Base-by-base conservation (phyloP, 768 basidiomycete genomes). In the Amanita muscaria region DNA sequence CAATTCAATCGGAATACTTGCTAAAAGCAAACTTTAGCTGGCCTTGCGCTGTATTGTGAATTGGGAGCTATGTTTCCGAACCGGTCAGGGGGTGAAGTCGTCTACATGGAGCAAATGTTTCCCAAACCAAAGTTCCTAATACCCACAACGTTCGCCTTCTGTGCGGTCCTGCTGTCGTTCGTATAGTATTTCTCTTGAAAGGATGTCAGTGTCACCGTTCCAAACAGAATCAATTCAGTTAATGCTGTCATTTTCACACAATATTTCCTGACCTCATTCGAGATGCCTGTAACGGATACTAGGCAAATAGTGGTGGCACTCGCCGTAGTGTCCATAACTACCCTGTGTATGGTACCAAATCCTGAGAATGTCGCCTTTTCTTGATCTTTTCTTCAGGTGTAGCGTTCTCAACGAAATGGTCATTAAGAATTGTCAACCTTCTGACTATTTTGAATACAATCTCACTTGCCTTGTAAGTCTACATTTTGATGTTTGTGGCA, bases 81-180 rank as follows among this genome's bases (percentile, higher is more conserved):
- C n/a, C n/a, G n/a, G n/a, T n/a, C n/a, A n/a, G n/a, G n/a, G n/a
- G n/a, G n/a, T n/a, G n/a, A n/a, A n/a, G n/a, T n/a, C n/a, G n/a
- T n/a, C n/a, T n/a, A n/a, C n/a, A n/a, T n/a, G n/a, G n/a, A 27
- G 4, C 12, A n/a, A 27, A 29, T 40, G 25, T 8, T 3, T 9
- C 24, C 9, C 23, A 15, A n/a, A 9, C 15, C 5, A 14, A 30
- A 18, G 11, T 21, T 22, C 3, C 32, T 31, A n/a, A n/a, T 75
- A 6, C 65, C 73, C 1, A 64, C 63, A 10, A 53, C 65, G 0
- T 74, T 70, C 46, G 72, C 72, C 3, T 59, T 70, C 16, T 62
- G 57, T 8, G 52, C 62, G 16, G 56, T 68, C 23, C 51, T 68
- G 24, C 53, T 63, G 42, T 65, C 63, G 57, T 67, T 47, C 42